phyloP scores from a whole-genome alignment of 2,329 filamentous ascomycete species.

The Magnaporthales sp. region DNA sequence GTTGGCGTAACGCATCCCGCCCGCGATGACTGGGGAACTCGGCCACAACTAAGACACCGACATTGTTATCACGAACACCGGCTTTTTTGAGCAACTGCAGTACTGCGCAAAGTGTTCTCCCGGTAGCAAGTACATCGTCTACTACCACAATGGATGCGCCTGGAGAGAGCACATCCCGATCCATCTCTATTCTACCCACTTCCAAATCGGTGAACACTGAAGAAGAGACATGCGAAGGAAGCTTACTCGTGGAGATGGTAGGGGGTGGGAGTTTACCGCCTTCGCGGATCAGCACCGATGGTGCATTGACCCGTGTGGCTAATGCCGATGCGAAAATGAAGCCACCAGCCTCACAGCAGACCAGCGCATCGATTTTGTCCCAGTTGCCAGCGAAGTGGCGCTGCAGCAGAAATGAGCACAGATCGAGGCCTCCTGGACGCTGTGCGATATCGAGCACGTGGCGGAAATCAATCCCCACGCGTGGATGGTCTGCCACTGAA shows the following conservation, averaged over 20 bases:
- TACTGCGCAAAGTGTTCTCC: constrained; percentile 43
- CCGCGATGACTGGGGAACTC: constrained; percentile 50
- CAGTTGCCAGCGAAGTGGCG: constrained; percentile 30
- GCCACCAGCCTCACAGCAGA: constrained; percentile 48
- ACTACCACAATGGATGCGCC: constrained; percentile 42
- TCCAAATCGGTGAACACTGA: constrained; percentile 10
- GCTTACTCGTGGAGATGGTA: constrained; percentile 36
- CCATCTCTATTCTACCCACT: constrained; percentile 40
- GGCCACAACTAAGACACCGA: constrained; percentile 43
- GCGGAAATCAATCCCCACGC: constrained; percentile 41
- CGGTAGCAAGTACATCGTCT: constrained; percentile 51
- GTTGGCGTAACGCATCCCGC: constrained; percentile 31
- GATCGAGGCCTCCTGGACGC: constrained; percentile 35
- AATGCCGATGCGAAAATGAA: constrained; percentile 46
- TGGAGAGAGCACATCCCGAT: constrained; percentile 26
- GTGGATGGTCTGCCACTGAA: constrained; percentile 39
- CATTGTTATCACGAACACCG: constrained; percentile 28
- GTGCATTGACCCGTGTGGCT: constrained; percentile 28
- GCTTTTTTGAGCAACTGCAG: constrained; percentile 35
- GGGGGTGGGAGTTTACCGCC: constrained; percentile 52
- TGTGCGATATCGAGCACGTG: constrained; percentile 49
- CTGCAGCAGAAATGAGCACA: constrained; percentile 43
- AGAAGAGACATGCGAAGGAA: constrained; percentile 44
- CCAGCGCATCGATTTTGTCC: constrained; percentile 30
- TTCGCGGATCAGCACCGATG: constrained; percentile 42